Percentiles rank a stretch among this genome's conserved stretches.
Evolutionary conservation across 2,329 filamentous ascomycete species (phyloP).

Genomic region (Colletotrichum gigasporum): DNA sequence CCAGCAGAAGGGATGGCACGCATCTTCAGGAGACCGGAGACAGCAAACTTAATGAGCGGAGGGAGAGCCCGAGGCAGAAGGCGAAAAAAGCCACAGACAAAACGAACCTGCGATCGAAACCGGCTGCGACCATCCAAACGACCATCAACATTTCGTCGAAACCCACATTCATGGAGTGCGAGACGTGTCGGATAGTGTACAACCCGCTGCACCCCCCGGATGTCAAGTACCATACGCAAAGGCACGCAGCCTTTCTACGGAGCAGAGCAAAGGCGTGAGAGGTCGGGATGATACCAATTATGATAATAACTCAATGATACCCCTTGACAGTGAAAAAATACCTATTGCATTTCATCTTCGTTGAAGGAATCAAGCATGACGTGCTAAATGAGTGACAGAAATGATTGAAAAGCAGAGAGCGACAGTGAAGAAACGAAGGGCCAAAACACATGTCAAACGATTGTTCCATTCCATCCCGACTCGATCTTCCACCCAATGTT

Average conservation of each 20-base stretch:
- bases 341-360: background rate
- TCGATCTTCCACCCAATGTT: background rate
- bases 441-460: background rate
- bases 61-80: background rate
- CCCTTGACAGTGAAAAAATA: background rate
- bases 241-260: constrained; percentile 38
- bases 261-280: background rate
- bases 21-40: background rate
- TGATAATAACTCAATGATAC: constrained; percentile 22
- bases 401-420: background rate
- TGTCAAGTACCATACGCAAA: constrained; percentile 52
- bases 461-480: background rate
- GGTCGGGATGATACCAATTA: background rate
- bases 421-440: background rate
- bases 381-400: constrained; percentile 1
- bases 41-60: background rate
- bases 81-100: constrained; percentile 4
- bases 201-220: constrained; percentile 55
- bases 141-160: constrained; percentile 54
- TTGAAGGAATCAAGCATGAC: background rate
- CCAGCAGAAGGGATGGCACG: background rate
- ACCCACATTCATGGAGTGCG: constrained; percentile 54
- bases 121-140: constrained; percentile 45
- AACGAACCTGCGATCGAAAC: constrained; percentile 24
- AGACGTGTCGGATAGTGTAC: constrained; percentile 52